Percentiles rank a stretch among this genome's conserved stretches.
These are phyloP conservation scores for Suillus brevipes DNA, from an alignment of 768 basidiomycete genomes.

Conservation along the genomic window DNA sequence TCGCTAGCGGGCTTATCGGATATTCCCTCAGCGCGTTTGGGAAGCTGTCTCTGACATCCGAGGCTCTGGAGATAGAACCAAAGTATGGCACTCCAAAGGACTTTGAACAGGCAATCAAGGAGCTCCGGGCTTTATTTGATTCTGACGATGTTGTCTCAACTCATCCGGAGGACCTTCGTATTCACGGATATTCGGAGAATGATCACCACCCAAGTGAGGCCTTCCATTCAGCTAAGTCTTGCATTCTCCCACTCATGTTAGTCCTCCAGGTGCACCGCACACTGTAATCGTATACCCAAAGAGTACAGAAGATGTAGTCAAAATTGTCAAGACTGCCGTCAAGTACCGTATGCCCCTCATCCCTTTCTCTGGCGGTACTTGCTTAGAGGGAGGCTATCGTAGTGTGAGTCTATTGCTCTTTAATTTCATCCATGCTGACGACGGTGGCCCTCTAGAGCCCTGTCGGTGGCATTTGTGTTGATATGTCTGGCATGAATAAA, in stretches of 20 bases:
- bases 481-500: constrained; percentile 76
- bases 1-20: constrained; percentile 17
- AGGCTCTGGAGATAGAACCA: constrained; percentile 18
- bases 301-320: constrained; percentile 79
- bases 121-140: constrained; percentile 42
- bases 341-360: constrained; percentile 77
- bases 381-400: constrained; percentile 74
- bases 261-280: constrained; percentile 41
- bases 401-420: constrained; percentile 45
- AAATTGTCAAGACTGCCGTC: constrained; percentile 71
- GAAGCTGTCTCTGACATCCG: constrained; percentile 9
- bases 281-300: constrained; percentile 65
- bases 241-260: constrained; percentile 4
- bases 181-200: constrained; percentile 56
- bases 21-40: constrained; percentile 23
- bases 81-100: constrained; percentile 55
- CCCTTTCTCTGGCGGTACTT: constrained; percentile 81
- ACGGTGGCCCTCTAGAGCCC: constrained; percentile 14
- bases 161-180: constrained; percentile 48
- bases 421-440: neutral
- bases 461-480: constrained; percentile 73
- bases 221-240: neutral
- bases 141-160: constrained; percentile 45
- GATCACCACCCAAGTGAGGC: constrained; percentile 51
- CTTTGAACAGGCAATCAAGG: constrained; percentile 52